phyloP scores from a whole-genome alignment of 768 basidiomycete species.

The Leccinum aurantiacum region DNA sequence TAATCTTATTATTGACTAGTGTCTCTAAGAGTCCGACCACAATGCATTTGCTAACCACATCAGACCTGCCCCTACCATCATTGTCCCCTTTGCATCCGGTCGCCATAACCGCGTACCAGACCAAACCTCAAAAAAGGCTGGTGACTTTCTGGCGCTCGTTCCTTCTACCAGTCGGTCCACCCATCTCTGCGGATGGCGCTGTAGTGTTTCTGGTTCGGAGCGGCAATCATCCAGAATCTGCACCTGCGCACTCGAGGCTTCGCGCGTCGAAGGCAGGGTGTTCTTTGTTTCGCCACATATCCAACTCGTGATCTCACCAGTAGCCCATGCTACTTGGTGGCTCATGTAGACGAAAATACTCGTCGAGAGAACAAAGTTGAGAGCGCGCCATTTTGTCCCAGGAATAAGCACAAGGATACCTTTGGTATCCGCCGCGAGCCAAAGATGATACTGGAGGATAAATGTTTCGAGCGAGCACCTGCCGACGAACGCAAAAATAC shows the following conservation, averaged over 20 bases:
- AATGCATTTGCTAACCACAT: slow-evolving; percentile 70
- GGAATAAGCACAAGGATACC: slow-evolving; percentile 79
- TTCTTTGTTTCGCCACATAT: slow-evolving; percentile 44
- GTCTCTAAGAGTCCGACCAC: slow-evolving; percentile 42
- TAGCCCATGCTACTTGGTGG: slow-evolving; percentile 74
- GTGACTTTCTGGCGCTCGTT: slow-evolving; percentile 18
- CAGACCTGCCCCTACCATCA: slow-evolving; percentile 40
- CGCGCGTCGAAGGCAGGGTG: slow-evolving; percentile 23
- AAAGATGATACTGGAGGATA: slow-evolving; percentile 86
- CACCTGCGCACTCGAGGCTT: neutral
- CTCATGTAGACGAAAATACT: slow-evolving; percentile 80
- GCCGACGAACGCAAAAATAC: slow-evolving; percentile 77
- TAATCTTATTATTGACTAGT: neutral
- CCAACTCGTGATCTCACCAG: slow-evolving; percentile 63
- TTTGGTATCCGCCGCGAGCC: slow-evolving; percentile 83
- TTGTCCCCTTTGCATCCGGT: slow-evolving; percentile 43
- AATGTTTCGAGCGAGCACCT: slow-evolving; percentile 90
- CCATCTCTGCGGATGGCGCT: slow-evolving; percentile 44
- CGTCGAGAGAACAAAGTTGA: slow-evolving; percentile 77
- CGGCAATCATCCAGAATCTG: neutral
- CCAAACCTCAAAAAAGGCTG: slow-evolving; percentile 33
- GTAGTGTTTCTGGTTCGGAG: slow-evolving; percentile 39
- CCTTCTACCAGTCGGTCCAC: slow-evolving; percentile 49
- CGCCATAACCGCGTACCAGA: slow-evolving; percentile 31
- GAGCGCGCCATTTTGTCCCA: slow-evolving; percentile 65